A percentile compares a stretch with the other conserved stretches of the same genome.
phyloP scores from a whole-genome alignment of 257 asterid species.

The Anisodus tanguticus region DNA sequence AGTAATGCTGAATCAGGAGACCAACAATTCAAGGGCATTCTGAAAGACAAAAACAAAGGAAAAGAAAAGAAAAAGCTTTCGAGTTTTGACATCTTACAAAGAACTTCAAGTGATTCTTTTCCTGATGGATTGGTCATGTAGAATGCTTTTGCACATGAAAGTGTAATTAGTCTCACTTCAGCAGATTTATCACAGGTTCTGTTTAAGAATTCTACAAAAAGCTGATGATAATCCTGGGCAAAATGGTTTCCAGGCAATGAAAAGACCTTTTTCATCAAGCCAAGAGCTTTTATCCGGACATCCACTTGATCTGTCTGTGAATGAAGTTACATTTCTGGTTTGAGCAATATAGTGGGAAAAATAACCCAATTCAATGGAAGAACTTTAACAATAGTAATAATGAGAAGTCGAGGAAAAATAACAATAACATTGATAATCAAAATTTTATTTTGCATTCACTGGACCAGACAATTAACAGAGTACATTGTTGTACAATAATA shows the following conservation, averaged over 20 bases:
- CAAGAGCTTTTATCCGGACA: conserved; percentile 85
- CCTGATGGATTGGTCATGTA: conserved; percentile 56
- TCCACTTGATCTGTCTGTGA: conserved; percentile 95
- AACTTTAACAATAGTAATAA: conserved; percentile 24
- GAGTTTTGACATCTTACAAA: conserved; percentile 62
- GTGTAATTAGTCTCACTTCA: conserved; percentile 81
- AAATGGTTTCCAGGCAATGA: conserved; percentile 64
- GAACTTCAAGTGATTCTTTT: conserved; percentile 60
- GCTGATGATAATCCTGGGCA: conserved; percentile 59
- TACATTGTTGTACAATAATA: conserved; percentile 29
- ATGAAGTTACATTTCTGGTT: conserved; percentile 33
- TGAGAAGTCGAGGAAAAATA: neutral
- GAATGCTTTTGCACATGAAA: conserved; percentile 75
- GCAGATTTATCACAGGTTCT: conserved; percentile 81
- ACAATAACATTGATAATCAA: conserved; percentile 12
- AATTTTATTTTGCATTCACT: conserved; percentile 27
- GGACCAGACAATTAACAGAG: neutral
- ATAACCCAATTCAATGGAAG: conserved; percentile 26
- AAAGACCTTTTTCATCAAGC: conserved; percentile 61
- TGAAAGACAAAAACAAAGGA: neutral
- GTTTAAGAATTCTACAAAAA: conserved; percentile 67
- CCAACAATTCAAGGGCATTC: conserved; percentile 20
- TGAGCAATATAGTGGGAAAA: conserved; percentile 38
- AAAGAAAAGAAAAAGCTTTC: neutral
- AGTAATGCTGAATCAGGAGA: conserved; percentile 23